A percentile compares a stretch with the other conserved stretches of the same genome.
These are phyloP conservation scores for Coelastrella sp. DNA, from an alignment of 139 green algal genomes.

Conservation along the genomic window DNA sequence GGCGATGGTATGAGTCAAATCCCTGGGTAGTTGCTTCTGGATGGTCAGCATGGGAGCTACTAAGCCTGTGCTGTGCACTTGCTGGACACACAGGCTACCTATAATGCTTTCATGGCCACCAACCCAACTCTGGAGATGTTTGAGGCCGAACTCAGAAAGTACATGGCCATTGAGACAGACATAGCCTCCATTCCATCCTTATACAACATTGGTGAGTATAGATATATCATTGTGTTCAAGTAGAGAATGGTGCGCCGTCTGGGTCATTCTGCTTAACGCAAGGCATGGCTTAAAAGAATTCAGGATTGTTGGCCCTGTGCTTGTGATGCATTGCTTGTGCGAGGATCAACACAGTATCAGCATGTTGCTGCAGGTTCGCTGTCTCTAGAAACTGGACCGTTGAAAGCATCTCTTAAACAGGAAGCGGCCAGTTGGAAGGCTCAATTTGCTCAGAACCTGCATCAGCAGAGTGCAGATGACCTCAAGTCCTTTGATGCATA, in stretches of 20 bases:
- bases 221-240: neutral
- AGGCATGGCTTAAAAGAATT: no score
- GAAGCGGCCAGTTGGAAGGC: conserved; percentile 94
- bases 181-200: conserved; percentile 74
- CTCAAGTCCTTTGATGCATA: conserved; percentile 89
- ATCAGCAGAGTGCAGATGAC: conserved; percentile 85
- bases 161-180: conserved; percentile 83
- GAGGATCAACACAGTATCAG: neutral
- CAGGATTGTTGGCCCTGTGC: neutral
- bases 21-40: no score
- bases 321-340: neutral
- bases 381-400: conserved; percentile 83
- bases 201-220: conserved; percentile 79
- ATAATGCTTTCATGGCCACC: conserved; percentile 71
- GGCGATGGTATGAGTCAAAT: no score
- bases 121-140: conserved; percentile 88
- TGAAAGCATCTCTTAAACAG: conserved; percentile 86
- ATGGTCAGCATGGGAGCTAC: no score
- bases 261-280: no score
- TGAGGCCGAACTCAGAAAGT: conserved; percentile 90
- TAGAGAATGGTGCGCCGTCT: no score
- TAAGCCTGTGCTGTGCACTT: neutral
- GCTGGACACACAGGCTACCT: conserved; percentile 59
- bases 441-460: conserved; percentile 93
- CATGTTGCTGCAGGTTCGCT: conserved; percentile 77